Percentiles rank a stretch among this genome's conserved stretches.
Conservation (phyloP, 176 grass and related monocot species). For the Areca catechu region DNA sequence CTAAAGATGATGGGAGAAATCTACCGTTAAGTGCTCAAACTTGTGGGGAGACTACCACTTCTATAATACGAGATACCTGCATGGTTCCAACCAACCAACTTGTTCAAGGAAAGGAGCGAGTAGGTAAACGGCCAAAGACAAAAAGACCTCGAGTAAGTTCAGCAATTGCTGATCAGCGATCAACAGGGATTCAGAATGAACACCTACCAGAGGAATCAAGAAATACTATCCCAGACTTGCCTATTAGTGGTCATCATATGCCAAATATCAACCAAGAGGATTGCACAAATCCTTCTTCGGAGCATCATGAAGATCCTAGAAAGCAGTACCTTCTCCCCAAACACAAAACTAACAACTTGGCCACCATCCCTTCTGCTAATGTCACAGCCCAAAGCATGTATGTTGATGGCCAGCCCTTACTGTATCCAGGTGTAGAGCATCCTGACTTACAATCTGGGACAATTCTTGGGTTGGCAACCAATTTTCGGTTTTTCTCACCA, state of each 20-base stretch:
- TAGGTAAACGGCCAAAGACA: constrained; percentile 29
- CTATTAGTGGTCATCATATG: constrained; percentile 26
- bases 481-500: constrained; percentile 34
- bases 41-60: not conserved
- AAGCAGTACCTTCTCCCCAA: constrained; percentile 29
- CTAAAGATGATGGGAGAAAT: constrained; percentile 57
- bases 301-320: constrained; percentile 29
- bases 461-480: constrained; percentile 20
- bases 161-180: constrained; percentile 17
- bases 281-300: constrained; percentile 19
- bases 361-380: constrained; percentile 20
- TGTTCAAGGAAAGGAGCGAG: constrained; percentile 19
- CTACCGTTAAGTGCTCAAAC: constrained; percentile 25
- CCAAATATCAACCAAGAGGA: constrained; percentile 26
- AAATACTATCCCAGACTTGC: constrained; percentile 44
- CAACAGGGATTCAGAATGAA: constrained; percentile 26
- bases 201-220: constrained; percentile 25
- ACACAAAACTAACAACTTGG: constrained; percentile 24
- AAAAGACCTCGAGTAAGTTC: constrained; percentile 28
- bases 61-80: constrained; percentile 7
- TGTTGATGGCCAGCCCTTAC: constrained; percentile 23
- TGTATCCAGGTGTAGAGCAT: constrained; percentile 32
- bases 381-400: constrained; percentile 42
- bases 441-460: constrained; percentile 28
- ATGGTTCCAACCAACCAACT: constrained; percentile 13